Base-by-base conservation (phyloP, 257 asterid genomes). In the Anisodus acutangulus region DNA sequence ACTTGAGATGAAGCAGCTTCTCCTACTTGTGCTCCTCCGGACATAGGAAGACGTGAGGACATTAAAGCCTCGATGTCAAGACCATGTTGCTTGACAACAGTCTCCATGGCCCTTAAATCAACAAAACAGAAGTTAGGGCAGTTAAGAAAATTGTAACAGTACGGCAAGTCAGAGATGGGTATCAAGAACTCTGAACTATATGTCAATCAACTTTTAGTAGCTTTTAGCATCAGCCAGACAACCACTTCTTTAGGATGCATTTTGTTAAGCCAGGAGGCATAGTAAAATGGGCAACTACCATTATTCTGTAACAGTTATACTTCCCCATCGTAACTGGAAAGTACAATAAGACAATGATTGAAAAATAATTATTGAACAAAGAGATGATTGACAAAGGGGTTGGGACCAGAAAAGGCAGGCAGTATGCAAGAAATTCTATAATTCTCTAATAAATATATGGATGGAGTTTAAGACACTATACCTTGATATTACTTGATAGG, bases 401-500 rank as follows among this genome's bases (percentile, higher is more conserved):
- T 26, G 81, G 81, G 15, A 53, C 19, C 47, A 78, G 35, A 76
- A n/a, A 45, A 51, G 47, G 81, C 26, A 35, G 15, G 64, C 37
- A 76, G 22, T 78, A 54, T 78, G 81, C 26, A 78, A 78, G 43
- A 78, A 22, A 78, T 78, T 78, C 15, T 43, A 63, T 51, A 66
- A 71, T 35, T 26, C 59, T 79, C 43, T 74, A 68, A 64, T 74
- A 68, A 64, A 84, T 9, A 62, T 49, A 43, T 8, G 43, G 51
- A 43, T 3, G 26, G 41, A 64, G 78, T 19, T 70, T 71, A 57
- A 83, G 84, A 82, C 64, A 31, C 22, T 80, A 82, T 91, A 97
- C 99, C 98, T 93, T 62, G 98, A 95, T 90, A 97, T 97, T 67
- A 95, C 98, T 92, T 95, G 98, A 89, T 93, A 97, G 22, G 99